Base-by-base conservation (phyloP, 177 flowering plant genomes). In the Telopea speciosissima region DNA sequence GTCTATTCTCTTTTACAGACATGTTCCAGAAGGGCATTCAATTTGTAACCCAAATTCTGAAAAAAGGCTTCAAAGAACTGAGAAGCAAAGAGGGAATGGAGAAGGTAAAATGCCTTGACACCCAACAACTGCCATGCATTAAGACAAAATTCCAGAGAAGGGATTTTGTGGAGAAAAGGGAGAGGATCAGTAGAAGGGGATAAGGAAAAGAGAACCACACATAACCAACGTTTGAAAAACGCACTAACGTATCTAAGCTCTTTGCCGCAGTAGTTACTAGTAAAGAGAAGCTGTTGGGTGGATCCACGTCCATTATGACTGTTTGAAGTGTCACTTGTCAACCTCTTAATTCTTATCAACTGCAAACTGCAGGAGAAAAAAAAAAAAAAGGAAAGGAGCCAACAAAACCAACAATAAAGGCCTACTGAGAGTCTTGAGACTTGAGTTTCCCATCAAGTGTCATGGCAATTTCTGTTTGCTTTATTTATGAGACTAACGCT, bases 151-250 rank as follows among this genome's bases (percentile, higher is more conserved):
- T 71, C 40, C 40, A 36, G 52, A 52, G 40, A 24, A 21, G 19
- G 59, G n/a, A 12, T 54, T 16, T 54, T 28, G 17, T 52, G 19
- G 61, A 7, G n/a, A n/a, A 58, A 58, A 58, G 28, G 66, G 73
- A 62, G 65, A 24, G 67, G 69, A 52, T 66, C 4, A 71, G 72
- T 56, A 63, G 65, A 28, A 28, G 31, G 85, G 77, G 94, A 91
- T 89, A 89, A 91, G 93, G 93, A 69, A 89, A 88, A 88, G 87
- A 89, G 88, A 89, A 83, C 93, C 94, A 89, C 97, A 88, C 89
- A 81, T 59, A 81, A 83, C 82, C 80, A 80, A 83, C 78, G 85
- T 77, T 74, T 72, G 76, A 77, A 73, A 70, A 77, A 70, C 65
- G 66, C 73, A 61, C 61, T 54, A 71, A 69, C 76, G 81, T 76